Base-by-base conservation (phyloP, 2,329 filamentous ascomycete species). In the Colletotrichum brevisporum region DNA sequence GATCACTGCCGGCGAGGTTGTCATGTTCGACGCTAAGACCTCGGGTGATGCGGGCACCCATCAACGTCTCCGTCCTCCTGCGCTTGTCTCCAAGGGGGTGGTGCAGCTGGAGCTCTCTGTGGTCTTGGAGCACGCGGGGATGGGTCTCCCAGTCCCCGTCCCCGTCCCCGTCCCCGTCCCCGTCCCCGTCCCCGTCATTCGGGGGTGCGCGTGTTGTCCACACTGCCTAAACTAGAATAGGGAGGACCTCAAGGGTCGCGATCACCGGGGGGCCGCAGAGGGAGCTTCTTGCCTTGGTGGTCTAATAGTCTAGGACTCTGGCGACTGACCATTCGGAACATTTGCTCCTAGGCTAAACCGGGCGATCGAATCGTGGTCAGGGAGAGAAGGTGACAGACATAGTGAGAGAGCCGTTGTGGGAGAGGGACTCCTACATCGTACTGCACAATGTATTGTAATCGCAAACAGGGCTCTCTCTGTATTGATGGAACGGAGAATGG, bases 31-130 rank as follows among this genome's bases (percentile, higher is more conserved):
- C 61, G 65, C 65, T 68, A 68, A 36, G 65, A 59, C 61, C 54
- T 68, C 65, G 61, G 61, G 65, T 59, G 54, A 58, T 59, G 65
- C 61, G 65, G 61, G 61, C 61, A 68, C 54, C 60, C 65, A 54
- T 36, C 31, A 36, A 36, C 8, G 31, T 36, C 31, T 36, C 31
- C 31, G 31, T 36, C 10, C 31, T 36, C 65, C 48, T 62, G n/a
- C 18, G 41, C 57, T 60, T 36, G 31, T 43, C 48, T 54, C 47
- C 52, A 64, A 53, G 39, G 47, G 52, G 52, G 60, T 53, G 45
- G 45, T 16, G 41, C 48, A 45, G 41, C 48, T 64, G 53, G 31
- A 47, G n/a, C 36, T 67, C 41, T 24, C 31, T 36, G 31, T 36
- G 31, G 31, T 36, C 31, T 55, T 48, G 53, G 21, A 55, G 65